Conservation (phyloP, 768 basidiomycete genomes). For the Xerocomus potaroensis region DNA sequence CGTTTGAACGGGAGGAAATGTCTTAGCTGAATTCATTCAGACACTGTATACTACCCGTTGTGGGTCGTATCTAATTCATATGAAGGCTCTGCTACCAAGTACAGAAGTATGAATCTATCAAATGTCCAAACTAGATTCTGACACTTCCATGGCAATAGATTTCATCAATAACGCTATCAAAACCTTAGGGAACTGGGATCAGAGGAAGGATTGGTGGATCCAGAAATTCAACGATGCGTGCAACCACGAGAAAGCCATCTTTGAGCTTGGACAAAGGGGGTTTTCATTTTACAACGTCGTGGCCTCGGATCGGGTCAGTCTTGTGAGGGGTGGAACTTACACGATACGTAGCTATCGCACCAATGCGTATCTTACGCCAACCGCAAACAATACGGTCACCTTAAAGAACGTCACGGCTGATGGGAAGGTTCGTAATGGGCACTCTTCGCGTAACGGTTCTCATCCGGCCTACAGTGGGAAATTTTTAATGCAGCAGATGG, state of each 20-base stretch:
- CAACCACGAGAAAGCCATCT: neutral
- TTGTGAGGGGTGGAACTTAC: neutral
- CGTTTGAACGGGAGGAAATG: neutral
- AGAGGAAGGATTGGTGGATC: neutral
- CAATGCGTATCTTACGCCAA: neutral
- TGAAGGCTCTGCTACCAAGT: neutral
- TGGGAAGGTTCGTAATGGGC: neutral
- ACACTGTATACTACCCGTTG: neutral
- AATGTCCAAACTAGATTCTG: neutral
- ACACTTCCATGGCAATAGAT: neutral
- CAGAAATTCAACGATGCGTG: neutral
- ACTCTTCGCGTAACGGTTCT: neutral
- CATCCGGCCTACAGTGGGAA: neutral
- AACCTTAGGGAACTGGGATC: too few relatives aligned
- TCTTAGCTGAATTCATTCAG: neutral
- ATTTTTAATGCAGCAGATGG: neutral
- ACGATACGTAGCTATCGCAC: neutral
- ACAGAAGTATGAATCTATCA: neutral
- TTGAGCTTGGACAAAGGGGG: neutral
- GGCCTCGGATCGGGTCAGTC: neutral
- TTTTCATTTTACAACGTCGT: neutral
- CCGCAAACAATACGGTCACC: neutral
- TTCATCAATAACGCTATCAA: neutral
- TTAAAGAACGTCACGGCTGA: neutral
- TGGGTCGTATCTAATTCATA: neutral